These are phyloP conservation scores for Cryptococcus depauperatus DNA, from an alignment of 1,284 basidiomycete species.

Conservation along the genomic window DNA sequence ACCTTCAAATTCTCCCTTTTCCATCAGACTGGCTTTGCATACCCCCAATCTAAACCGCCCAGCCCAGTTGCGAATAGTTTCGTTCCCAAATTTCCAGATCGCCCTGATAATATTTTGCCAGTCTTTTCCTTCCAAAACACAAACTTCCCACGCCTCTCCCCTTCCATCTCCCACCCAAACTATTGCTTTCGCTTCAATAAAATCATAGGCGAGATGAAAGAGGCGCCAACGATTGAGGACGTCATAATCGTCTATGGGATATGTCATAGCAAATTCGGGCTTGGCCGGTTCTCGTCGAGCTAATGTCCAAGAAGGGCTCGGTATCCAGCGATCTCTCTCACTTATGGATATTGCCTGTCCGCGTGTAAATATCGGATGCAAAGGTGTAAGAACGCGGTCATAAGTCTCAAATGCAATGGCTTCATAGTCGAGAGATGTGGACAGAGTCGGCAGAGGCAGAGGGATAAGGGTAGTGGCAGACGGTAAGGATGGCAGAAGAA, in stretches of 20 bases:
- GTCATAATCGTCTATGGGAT: slow-evolving; percentile 35
- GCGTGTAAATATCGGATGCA: slow-evolving; percentile 18
- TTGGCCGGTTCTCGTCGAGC: slow-evolving; percentile 16
- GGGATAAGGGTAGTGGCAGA: slow-evolving; percentile 6
- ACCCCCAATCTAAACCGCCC: slow-evolving; percentile 26
- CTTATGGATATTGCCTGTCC: slow-evolving; percentile 12
- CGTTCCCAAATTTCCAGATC: slow-evolving; percentile 9
- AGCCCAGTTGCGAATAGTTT: slow-evolving; percentile 16
- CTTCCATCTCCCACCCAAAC: slow-evolving; percentile 23
- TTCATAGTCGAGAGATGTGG: not conserved
- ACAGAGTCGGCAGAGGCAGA: slow-evolving; percentile 8
- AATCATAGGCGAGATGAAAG: slow-evolving; percentile 26
- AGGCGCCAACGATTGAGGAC: slow-evolving; percentile 30
- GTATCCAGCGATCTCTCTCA: slow-evolving; percentile 9
- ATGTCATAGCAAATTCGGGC: slow-evolving; percentile 28
- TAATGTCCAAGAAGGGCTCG: slow-evolving; percentile 31
- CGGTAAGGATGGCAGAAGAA: slow-evolving; percentile 1
- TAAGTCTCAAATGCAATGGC: slow-evolving; percentile 28
- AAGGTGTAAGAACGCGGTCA: slow-evolving; percentile 17
- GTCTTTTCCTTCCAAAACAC: slow-evolving; percentile 6
- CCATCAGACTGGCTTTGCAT: slow-evolving; percentile 17
- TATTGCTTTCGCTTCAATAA: slow-evolving; percentile 2
- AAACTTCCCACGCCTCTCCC: slow-evolving; percentile 27
- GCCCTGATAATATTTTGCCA: slow-evolving; percentile 5
- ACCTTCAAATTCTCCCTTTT: slow-evolving; percentile 26